Evolutionary conservation across 352 stramenopile genomes (phyloP).

Genomic region (Pythium brachiatum): DNA sequence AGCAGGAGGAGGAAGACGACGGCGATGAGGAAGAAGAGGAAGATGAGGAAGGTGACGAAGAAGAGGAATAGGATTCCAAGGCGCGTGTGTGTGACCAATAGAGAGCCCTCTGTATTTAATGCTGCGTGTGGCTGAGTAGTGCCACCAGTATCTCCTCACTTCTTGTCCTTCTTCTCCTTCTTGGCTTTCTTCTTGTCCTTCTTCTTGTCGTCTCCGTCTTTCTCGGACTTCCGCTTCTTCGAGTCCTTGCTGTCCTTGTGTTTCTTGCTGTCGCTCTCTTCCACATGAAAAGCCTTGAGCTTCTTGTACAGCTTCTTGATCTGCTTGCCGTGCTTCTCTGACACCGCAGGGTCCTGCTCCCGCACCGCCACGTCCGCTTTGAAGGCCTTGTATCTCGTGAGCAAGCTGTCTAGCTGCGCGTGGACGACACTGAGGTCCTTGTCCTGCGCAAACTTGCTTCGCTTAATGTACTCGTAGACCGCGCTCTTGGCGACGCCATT

Average conservation of each 20-base stretch:
- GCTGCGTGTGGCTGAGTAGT: neutral
- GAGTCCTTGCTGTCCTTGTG: conserved; percentile 72
- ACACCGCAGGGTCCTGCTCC: conserved; percentile 33
- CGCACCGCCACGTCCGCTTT: conserved; percentile 37
- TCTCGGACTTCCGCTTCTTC: conserved; percentile 43
- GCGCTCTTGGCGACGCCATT: conserved; percentile 31
- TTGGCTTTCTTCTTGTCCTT: conserved; percentile 63
- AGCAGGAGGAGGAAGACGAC: conserved; percentile 55
- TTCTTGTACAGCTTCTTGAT: conserved; percentile 87
- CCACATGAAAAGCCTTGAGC: conserved; percentile 79
- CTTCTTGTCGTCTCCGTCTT: conserved; percentile 37
- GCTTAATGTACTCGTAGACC: conserved; percentile 59
- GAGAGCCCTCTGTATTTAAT: conserved; percentile 9
- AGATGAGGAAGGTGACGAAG: conserved; percentile 38
- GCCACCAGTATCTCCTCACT: conserved; percentile 2
- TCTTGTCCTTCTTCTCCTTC: conserved; percentile 50
- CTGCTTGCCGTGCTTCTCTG: conserved; percentile 48
- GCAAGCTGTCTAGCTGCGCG: conserved; percentile 36
- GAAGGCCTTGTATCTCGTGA: conserved; percentile 29
- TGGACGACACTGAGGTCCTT: conserved; percentile 41
- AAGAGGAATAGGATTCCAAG: conserved; percentile 21
- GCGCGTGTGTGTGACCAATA: neutral
- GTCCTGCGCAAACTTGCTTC: conserved; percentile 68
- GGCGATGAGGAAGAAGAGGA: conserved; percentile 55
- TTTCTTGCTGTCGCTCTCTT: conserved; percentile 34